A percentile compares a stretch with the other conserved stretches of the same genome.
These are phyloP conservation scores for Leucocoprinus sp. DNA, from an alignment of 768 basidiomycete genomes.

Conservation along the genomic window DNA sequence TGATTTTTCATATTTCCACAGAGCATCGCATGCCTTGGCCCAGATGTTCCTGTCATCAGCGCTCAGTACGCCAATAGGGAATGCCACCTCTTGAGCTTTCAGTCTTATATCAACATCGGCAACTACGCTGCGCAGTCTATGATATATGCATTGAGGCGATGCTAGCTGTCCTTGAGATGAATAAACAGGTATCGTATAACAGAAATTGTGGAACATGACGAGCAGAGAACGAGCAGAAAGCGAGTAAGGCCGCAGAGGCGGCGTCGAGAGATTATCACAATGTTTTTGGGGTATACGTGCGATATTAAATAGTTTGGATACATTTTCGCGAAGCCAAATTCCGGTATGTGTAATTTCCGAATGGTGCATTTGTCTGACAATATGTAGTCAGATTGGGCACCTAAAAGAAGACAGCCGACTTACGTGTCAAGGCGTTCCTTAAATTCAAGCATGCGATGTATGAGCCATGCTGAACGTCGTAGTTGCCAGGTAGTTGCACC, in stretches of 20 bases:
- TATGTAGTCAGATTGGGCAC: not conserved
- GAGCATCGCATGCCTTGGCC: conserved; percentile 52
- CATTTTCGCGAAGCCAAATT: conserved; percentile 55
- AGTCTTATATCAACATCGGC: conserved; percentile 51
- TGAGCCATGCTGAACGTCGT: conserved; percentile 75
- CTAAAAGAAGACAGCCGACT: conserved; percentile 18
- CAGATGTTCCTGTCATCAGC: conserved; percentile 78
- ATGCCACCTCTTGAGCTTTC: conserved; percentile 43
- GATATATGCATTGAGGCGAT: conserved; percentile 32
- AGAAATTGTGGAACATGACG: conserved; percentile 69
- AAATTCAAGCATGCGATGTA: conserved; percentile 64
- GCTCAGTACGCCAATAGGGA: conserved; percentile 63
- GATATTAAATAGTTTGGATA: conserved; percentile 63
- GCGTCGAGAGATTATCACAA: conserved; percentile 57
- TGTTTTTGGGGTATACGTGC: conserved; percentile 62
- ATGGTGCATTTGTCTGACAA: conserved; percentile 54
- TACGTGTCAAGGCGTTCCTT: conserved; percentile 59
- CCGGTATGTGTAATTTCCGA: conserved; percentile 67
- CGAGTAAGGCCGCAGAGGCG: conserved; percentile 31
- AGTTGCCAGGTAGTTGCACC: conserved; percentile 78
- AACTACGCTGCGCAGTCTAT: conserved; percentile 35
- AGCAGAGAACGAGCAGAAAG: conserved; percentile 51
- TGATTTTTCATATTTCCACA: conserved; percentile 6
- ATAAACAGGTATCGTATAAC: conserved; percentile 69
- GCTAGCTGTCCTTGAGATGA: conserved; percentile 29